Conservation (phyloP, 2,329 filamentous ascomycete genomes). For the Neonectria magnoliae region DNA sequence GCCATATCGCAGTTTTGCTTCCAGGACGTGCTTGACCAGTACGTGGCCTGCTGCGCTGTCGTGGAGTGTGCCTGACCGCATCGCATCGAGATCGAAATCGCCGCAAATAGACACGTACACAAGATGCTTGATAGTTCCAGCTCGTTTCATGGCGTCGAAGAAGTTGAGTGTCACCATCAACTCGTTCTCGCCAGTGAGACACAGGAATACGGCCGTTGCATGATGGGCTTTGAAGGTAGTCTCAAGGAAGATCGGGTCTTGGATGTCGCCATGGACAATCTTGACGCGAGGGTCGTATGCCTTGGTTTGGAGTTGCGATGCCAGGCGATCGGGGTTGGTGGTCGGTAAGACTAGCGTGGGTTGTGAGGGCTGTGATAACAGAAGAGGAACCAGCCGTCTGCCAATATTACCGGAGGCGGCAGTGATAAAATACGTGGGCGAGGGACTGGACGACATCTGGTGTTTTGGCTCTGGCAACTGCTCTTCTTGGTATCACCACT, state of each 20-base stretch:
- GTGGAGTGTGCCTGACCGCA: slow-evolving; percentile 9
- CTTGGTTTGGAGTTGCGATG: slow-evolving; percentile 1
- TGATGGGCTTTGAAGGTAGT: slow-evolving; percentile 1
- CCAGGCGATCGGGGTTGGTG: slow-evolving; percentile 11
- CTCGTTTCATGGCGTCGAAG: slow-evolving; percentile 18
- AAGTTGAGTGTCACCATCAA: slow-evolving; percentile 30
- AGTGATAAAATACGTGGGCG: slow-evolving; percentile 26
- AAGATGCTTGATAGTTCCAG: slow-evolving; percentile 21
- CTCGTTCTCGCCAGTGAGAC: slow-evolving; percentile 25
- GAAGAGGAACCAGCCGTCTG: slow-evolving; percentile 25
- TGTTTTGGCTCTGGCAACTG: not conserved
- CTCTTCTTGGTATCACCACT: not conserved
- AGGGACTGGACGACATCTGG: slow-evolving; percentile 2
- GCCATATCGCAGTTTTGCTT: slow-evolving; percentile 27
- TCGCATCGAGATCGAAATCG: slow-evolving; percentile 20
- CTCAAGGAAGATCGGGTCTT: slow-evolving; percentile 23
- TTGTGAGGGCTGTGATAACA: slow-evolving; percentile 15
- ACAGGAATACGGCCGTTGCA: slow-evolving; percentile 20
- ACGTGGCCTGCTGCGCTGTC: slow-evolving; percentile 21
- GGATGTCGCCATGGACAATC: slow-evolving; percentile 19
- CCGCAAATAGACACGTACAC: slow-evolving; percentile 23
- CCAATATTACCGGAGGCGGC: slow-evolving; percentile 26
- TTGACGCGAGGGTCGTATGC: slow-evolving; percentile 12
- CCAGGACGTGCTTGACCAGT: slow-evolving; percentile 25
- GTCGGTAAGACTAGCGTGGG: slow-evolving; percentile 24